Conservation (phyloP, 805 yeast genomes). For the Suhomyces sp. region DNA sequence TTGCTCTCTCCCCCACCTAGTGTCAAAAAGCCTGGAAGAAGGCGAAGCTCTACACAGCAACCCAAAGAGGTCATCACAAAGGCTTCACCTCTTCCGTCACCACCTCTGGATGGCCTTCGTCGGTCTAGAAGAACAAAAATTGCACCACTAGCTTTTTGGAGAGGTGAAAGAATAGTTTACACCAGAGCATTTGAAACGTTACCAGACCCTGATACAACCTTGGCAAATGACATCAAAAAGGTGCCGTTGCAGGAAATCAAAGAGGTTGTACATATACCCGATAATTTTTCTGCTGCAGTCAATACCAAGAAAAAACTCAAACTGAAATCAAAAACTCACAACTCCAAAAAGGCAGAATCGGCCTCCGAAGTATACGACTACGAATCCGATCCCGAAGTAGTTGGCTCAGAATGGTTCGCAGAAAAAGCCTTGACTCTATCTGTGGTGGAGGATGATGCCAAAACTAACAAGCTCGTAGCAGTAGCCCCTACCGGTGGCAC, state of each 20-base stretch:
- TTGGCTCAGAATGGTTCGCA: conserved; percentile 54
- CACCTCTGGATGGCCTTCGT: conserved; percentile 50
- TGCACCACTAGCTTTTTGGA: conserved; percentile 80
- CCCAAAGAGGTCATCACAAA: conserved; percentile 1
- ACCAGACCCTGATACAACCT: conserved; percentile 43
- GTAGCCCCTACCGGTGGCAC: conserved; percentile 60
- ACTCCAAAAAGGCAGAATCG: conserved; percentile 10
- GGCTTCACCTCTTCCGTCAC: conserved; percentile 39
- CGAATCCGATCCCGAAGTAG: conserved; percentile 39
- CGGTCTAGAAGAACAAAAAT: conserved; percentile 64
- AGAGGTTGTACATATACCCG: conserved; percentile 54
- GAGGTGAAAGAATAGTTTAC: conserved; percentile 73
- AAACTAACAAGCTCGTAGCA: conserved; percentile 51
- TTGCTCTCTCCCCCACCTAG: conserved; percentile 11
- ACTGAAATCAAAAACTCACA: conserved; percentile 15
- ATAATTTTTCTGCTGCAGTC: conserved; percentile 9
- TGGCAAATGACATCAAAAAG: conserved; percentile 28
- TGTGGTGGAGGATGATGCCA: conserved; percentile 49
- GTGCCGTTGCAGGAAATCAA: conserved; percentile 56
- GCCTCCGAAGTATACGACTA: conserved; percentile 21
- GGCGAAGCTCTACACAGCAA: conserved; percentile 6
- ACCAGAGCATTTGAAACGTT: conserved; percentile 32
- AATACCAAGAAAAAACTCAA: conserved; percentile 14
- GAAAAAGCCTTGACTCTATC: conserved; percentile 41
- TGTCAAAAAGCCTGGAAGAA: conserved; percentile 14